Evolutionary conservation across 2,329 filamentous ascomycete genomes (phyloP), one percentile per base, ranked within the genome.

Genomic region (Chrysoporthe cubensis): DNA sequence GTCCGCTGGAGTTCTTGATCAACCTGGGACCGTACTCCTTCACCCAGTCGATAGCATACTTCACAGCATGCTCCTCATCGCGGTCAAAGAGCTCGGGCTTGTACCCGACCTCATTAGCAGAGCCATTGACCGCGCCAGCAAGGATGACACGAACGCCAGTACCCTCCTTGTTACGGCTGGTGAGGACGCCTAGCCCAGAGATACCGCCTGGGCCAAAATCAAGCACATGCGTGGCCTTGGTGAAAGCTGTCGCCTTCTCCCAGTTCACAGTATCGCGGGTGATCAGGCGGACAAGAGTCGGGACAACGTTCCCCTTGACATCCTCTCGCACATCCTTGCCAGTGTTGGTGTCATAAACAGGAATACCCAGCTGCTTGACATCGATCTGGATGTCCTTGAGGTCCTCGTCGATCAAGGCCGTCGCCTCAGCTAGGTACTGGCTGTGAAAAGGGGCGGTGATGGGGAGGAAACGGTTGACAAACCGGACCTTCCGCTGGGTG

Each of bases 381-480:
- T 92, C 86, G 66, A 98, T 95, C 65, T 86, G 82, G 72, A 98
- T 84, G 72, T 94, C 87, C 79, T 93, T 93, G 70, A 99, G 85
- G 77, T 99, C 96, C 74, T 95, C 90, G 66, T 94, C 88, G 70
- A 99, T 93, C 74, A 94, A 85, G 69, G 90, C 87, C 37, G 92
- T 93, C 1, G 96, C 95, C 72, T 94, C 90, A 34, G 86, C 84
- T 18, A 99, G 88, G 77, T 98, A 97, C 70, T 93, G 91, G 86
- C 96, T 99, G 85, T 99, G 96, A 86, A 99, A 99, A 4, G 96
- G 96, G 11, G 96, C 94, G 0, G 95, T 97, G 79, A 99, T 99
- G 59, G 96, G 96, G 69, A 99, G 83, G 85, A 99, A 99, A 69
- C 96, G 91, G 83, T 97, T 97, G 70, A 93, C 93, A 74, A 99